Percentiles rank a stretch among this genome's conserved stretches.
These are phyloP conservation scores for Eucommia ulmoides DNA, from an alignment of 257 asterid genomes.

Conservation along the genomic window DNA sequence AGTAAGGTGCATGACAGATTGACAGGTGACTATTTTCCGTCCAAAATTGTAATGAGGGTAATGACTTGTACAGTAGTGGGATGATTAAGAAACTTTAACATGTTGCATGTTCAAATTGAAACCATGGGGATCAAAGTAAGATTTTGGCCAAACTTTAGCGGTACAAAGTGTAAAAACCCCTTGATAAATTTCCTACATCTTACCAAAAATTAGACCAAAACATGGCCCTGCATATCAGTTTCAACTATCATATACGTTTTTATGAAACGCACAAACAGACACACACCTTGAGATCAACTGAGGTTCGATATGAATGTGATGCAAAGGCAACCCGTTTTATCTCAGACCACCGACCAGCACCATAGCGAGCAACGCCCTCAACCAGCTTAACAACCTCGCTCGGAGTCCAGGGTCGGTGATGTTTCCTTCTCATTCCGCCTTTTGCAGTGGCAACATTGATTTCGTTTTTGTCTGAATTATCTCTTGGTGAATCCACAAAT, in stretches of 20 bases:
- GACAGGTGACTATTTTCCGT: no score
- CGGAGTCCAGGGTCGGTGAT: constrained; percentile 92
- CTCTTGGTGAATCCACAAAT: constrained; percentile 23
- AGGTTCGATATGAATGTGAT: constrained; percentile 79
- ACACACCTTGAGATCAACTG: constrained; percentile 90
- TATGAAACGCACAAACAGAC: constrained; percentile 5
- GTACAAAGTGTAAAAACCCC: no score
- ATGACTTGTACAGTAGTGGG: no score
- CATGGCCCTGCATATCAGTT: neutral
- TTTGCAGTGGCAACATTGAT: constrained; percentile 30
- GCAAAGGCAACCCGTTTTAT: constrained; percentile 81
- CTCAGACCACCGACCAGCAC: constrained; percentile 99
- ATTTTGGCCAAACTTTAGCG: no score
- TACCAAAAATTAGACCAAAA: neutral
- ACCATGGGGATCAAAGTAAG: no score
- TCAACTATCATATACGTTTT: no score
- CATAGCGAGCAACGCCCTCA: constrained; percentile 88
- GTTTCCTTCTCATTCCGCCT: constrained; percentile 83
- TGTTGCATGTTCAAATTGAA: no score
- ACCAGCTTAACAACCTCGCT: constrained; percentile 84
- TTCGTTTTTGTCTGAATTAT: constrained; percentile 45
- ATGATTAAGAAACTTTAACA: no score
- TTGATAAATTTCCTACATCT: no score
- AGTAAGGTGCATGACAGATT: no score
- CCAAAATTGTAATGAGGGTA: no score